A percentile compares a stretch with the other conserved stretches of the same genome.
Evolutionary conservation across 495 filamentous ascomycete species (phyloP).

Genomic region (Evansstolkia leycettana): DNA sequence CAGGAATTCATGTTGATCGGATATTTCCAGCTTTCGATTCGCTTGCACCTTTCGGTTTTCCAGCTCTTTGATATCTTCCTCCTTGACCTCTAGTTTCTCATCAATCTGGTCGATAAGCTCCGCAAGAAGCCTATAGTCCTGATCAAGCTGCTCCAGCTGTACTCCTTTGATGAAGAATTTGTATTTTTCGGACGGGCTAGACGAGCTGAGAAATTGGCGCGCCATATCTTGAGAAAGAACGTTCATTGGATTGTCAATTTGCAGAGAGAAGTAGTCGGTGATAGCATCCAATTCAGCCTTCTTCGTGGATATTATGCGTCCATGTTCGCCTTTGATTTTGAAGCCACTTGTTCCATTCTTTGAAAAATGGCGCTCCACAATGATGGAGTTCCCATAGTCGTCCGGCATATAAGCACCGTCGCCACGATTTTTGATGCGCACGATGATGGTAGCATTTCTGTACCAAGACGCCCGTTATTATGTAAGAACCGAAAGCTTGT

Average conservation of each 20-base stretch:
- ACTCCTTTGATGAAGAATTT: constrained; percentile 95
- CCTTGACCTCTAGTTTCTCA: constrained; percentile 35
- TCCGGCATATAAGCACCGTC: constrained; percentile 74
- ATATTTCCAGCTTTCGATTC: constrained; percentile 39
- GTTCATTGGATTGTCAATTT: constrained; percentile 96
- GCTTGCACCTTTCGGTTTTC: constrained; percentile 33
- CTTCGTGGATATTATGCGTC: constrained; percentile 66
- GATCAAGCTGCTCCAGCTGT: constrained; percentile 81
- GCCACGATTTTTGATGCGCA: constrained; percentile 83
- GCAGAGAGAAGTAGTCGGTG: constrained; percentile 80
- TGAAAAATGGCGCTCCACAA: constrained; percentile 80
- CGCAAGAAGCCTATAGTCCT: constrained; percentile 75
- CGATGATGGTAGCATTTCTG: constrained; percentile 42
- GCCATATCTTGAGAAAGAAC: constrained; percentile 96
- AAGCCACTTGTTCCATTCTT: constrained; percentile 68
- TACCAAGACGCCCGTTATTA: constrained; percentile 10
- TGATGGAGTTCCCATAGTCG: constrained; percentile 73
- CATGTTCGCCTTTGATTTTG: constrained; percentile 66
- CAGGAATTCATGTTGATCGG: constrained; percentile 44
- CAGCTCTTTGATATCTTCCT: constrained; percentile 36
- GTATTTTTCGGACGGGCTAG: constrained; percentile 76
- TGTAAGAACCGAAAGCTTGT: constrained; percentile 2
- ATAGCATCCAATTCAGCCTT: constrained; percentile 87
- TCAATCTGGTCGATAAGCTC: constrained; percentile 59
- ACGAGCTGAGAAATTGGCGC: constrained; percentile 80